phyloP scores from a whole-genome alignment of 2,329 filamentous ascomycete genomes.

The Corinectria fuckeliana region DNA sequence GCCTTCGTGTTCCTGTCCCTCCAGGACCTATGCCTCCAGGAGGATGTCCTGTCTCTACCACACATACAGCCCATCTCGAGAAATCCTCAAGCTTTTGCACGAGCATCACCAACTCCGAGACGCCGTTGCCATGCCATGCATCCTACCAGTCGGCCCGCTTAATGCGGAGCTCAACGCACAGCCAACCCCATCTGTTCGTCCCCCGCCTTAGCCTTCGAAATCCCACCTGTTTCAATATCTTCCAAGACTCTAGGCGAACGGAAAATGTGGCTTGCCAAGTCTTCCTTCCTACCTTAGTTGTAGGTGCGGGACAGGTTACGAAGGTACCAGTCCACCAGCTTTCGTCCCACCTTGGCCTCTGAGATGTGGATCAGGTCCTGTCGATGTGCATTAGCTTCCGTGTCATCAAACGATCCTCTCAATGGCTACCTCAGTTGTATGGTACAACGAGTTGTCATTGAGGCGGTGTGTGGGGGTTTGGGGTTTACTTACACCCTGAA shows the following conservation, averaged over 20 bases:
- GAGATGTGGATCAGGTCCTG: slow-evolving; percentile 98
- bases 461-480: slow-evolving; percentile 7
- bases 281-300: slow-evolving; percentile 52
- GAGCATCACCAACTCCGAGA: slow-evolving; percentile 50
- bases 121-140: slow-evolving; percentile 52
- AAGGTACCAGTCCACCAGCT: slow-evolving; percentile 98
- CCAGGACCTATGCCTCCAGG: slow-evolving; percentile 31
- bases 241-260: slow-evolving; percentile 24
- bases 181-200: slow-evolving; percentile 34
- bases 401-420: background rate
- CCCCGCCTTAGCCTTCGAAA: slow-evolving; percentile 29
- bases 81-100: slow-evolving; percentile 41
- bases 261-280: slow-evolving; percentile 36
- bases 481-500: slow-evolving; percentile 78
- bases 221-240: slow-evolving; percentile 12
- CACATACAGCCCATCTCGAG: slow-evolving; percentile 39
- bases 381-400: slow-evolving; percentile 30
- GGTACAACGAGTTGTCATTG: background rate
- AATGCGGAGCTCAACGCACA: slow-evolving; percentile 35
- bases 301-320: slow-evolving; percentile 96
- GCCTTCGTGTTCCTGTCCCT: slow-evolving; percentile 21
- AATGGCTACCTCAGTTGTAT: slow-evolving; percentile 29
- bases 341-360: slow-evolving; percentile 96
- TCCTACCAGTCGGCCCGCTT: slow-evolving; percentile 43
- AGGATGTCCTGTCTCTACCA: slow-evolving; percentile 37